phyloP scores from a whole-genome alignment of 192 early-diverging fungal genomes.

The Umbelopsis sp. region DNA sequence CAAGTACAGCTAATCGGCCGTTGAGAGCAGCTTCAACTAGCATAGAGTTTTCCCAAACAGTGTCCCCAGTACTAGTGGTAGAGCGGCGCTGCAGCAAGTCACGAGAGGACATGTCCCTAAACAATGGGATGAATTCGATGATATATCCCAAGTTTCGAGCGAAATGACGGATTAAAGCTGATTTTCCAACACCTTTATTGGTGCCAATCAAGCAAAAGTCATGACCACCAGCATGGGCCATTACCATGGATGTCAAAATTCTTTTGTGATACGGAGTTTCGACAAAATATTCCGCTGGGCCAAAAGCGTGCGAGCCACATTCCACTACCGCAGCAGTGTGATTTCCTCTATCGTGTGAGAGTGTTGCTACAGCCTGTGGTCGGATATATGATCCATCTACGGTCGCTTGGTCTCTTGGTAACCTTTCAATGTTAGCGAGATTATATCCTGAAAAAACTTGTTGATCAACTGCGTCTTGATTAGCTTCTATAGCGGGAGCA shows the following conservation, averaged over 20 bases:
- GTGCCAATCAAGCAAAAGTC: slow-evolving; percentile 76
- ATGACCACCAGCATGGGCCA: slow-evolving; percentile 53
- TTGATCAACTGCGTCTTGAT: slow-evolving; percentile 40
- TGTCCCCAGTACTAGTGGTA: slow-evolving; percentile 72
- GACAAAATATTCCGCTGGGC: slow-evolving; percentile 54
- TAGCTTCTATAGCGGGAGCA: slow-evolving; percentile 41
- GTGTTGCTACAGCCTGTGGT: slow-evolving; percentile 39
- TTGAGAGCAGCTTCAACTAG: slow-evolving; percentile 73
- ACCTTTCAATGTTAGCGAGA: slow-evolving; percentile 35
- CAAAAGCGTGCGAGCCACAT: slow-evolving; percentile 48
- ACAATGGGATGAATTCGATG: slow-evolving; percentile 73
- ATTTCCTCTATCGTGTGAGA: slow-evolving; percentile 12
- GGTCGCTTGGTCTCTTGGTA: slow-evolving; percentile 22
- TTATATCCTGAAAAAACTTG: slow-evolving; percentile 53
- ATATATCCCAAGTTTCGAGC: slow-evolving; percentile 52
- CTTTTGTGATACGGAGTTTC: slow-evolving; percentile 60
- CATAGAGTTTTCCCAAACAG: slow-evolving; percentile 74
- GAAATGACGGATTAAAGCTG: slow-evolving; percentile 63
- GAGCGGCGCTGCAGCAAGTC: slow-evolving; percentile 76
- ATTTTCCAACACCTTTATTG: slow-evolving; percentile 74
- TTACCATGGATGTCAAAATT: slow-evolving; percentile 56
- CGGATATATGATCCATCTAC: slow-evolving; percentile 38
- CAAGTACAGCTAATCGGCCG: slow-evolving; percentile 75
- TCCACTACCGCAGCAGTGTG: slow-evolving; percentile 31
- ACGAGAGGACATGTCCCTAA: slow-evolving; percentile 80